Conservation (phyloP, 345 rosid genomes). For the Syzygium aromaticum region DNA sequence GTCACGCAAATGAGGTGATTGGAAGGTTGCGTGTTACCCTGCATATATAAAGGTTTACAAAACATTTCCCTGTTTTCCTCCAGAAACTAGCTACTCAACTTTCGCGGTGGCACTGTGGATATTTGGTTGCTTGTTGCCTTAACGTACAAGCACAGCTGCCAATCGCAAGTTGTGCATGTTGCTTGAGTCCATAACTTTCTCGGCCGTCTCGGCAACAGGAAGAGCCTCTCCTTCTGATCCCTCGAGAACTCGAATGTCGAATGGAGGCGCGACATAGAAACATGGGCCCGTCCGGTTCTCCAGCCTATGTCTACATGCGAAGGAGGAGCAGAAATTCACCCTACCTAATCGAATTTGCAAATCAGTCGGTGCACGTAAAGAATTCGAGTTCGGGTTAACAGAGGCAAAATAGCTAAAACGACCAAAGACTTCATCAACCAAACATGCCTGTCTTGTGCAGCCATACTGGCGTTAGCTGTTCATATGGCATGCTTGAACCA, state of each 20-base stretch:
- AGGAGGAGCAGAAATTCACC: background rate
- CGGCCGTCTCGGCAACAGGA: background rate
- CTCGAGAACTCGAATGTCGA: background rate
- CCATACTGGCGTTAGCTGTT: background rate
- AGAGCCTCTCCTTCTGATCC: background rate
- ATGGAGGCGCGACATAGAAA: background rate
- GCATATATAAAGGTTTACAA: fast-evolving
- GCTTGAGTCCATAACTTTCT: background rate
- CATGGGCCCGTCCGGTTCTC: background rate
- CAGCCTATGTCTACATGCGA: background rate
- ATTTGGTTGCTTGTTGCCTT: too few species aligned
- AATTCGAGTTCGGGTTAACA: background rate
- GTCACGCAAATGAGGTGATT: background rate
- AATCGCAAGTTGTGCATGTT: background rate
- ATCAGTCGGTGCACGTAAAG: background rate
- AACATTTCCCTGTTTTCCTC: background rate
- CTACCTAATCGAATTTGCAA: background rate
- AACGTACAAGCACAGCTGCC: too few species aligned
- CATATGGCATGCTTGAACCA: background rate
- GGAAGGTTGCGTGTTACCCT: background rate
- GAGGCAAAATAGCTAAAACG: background rate
- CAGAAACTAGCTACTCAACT: background rate
- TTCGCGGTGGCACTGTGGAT: background rate
- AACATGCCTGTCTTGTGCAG: background rate
- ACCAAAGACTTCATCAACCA: background rate